Percentiles rank a stretch among this genome's conserved stretches.
phyloP scores from a whole-genome alignment of 441 rosid species.

The Populus hybrid region DNA sequence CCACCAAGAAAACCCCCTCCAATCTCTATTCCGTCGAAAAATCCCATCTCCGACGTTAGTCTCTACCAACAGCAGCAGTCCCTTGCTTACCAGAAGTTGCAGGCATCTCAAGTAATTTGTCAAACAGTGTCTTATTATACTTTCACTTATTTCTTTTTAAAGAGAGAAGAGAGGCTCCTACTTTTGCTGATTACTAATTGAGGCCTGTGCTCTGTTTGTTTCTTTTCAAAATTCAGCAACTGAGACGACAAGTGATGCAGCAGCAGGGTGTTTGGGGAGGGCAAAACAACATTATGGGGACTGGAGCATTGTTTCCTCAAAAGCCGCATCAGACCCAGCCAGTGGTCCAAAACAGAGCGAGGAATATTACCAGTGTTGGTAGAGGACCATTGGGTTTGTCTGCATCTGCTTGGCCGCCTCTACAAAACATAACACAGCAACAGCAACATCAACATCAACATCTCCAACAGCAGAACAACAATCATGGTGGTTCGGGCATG shows the following conservation, averaged over 20 bases:
- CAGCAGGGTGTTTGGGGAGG: conserved; percentile 13
- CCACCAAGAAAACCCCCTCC: no score
- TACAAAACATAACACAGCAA: conserved; percentile 19
- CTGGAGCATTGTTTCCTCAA: no score
- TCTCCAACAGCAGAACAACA: conserved; percentile 14
- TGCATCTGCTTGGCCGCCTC: conserved; percentile 54
- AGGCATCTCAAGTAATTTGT: conserved; percentile 48
- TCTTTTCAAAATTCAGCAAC: conserved; percentile 40
- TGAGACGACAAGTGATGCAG: conserved; percentile 44
- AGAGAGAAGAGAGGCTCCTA: neutral
- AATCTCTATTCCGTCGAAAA: conserved; percentile 16
- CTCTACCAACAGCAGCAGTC: conserved; percentile 31
- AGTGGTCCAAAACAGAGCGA: conserved; percentile 7
- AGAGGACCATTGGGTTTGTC: conserved; percentile 34
- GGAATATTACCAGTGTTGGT: conserved; percentile 10
- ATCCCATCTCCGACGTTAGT: conserved; percentile 10
- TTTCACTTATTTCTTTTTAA: no score
- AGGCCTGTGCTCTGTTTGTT: neutral
- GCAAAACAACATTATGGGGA: no score
- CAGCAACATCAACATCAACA: no score
- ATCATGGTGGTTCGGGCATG: conserved; percentile 44
- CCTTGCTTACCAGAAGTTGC: conserved; percentile 49
- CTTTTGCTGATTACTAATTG: neutral
- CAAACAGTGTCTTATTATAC: neutral
- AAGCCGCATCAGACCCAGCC: no score